These are phyloP conservation scores for Jaenimonas drosophilae DNA, from an alignment of 208 protist genomes.

Conservation along the genomic window DNA sequence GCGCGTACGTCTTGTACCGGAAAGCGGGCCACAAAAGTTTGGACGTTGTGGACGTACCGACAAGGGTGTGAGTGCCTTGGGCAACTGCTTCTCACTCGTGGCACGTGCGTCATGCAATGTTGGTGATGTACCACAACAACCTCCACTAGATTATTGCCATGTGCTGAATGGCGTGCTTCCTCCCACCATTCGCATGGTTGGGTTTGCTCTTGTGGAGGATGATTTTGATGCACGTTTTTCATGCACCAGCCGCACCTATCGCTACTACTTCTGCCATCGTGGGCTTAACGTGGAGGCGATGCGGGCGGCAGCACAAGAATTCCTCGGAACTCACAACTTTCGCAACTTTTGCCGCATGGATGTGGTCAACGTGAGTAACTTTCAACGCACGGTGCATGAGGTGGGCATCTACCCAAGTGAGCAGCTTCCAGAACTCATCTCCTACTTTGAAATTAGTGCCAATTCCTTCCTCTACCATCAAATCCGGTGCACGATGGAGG, in stretches of 20 bases:
- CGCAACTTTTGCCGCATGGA: conserved; percentile 97
- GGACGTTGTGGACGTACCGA: conserved; percentile 80
- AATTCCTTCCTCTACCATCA: conserved; percentile 97
- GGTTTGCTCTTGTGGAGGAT: conserved; percentile 83
- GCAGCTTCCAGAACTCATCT: conserved; percentile 49
- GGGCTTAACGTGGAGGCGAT: conserved; percentile 84
- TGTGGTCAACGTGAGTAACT: conserved; percentile 89
- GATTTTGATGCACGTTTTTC: conserved; percentile 90
- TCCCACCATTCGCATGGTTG: conserved; percentile 90
- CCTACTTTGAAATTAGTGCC: conserved; percentile 86
- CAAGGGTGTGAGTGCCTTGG: conserved; percentile 84
- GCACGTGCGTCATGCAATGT: conserved; percentile 44
- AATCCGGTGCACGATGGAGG: conserved; percentile 92
- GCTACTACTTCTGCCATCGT: conserved; percentile 87
- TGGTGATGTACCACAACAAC: conserved; percentile 20
- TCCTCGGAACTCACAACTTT: conserved; percentile 95
- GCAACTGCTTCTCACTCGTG: conserved; percentile 68
- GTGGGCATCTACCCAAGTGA: conserved; percentile 46
- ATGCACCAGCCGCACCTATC: conserved; percentile 84
- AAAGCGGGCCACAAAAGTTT: conserved; percentile 47
- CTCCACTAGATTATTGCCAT: conserved; percentile 87
- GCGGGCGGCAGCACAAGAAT: conserved; percentile 62
- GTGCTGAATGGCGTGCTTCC: conserved; percentile 94
- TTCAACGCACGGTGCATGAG: conserved; percentile 63
- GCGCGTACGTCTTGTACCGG: conserved; percentile 47